Percentiles rank a stretch among this genome's conserved stretches.
phyloP scores from a whole-genome alignment of 441 rosid species.

The Erysimum cheiri region DNA sequence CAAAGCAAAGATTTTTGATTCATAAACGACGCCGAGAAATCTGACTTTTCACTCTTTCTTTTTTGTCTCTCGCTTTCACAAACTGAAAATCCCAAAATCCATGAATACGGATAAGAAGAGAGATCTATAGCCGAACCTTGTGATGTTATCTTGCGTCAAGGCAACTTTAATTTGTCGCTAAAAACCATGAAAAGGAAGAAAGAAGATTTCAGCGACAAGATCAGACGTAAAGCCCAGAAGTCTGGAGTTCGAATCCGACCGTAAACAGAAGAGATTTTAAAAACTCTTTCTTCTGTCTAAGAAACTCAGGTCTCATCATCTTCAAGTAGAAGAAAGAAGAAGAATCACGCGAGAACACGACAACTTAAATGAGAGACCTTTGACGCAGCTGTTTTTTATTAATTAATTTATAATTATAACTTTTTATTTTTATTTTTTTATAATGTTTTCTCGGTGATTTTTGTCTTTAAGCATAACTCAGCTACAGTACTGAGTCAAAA shows the following conservation, averaged over 20 bases:
- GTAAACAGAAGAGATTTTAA: constrained; percentile 27
- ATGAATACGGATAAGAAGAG: constrained; percentile 3
- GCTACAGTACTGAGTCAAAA: constrained; percentile 6
- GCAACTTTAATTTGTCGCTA: constrained; percentile 59
- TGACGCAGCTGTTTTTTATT: constrained; percentile 39
- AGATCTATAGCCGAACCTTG: constrained; percentile 48
- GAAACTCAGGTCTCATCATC: constrained; percentile 51
- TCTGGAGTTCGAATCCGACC: constrained; percentile 38
- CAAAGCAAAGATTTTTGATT: constrained; percentile 18
- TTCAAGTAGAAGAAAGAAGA: constrained; percentile 45
- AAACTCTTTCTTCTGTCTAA: constrained; percentile 39
- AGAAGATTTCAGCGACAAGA: constrained; percentile 39
- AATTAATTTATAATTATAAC: neutral
- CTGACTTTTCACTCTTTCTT: neutral
- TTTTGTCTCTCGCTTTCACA: constrained; percentile 2
- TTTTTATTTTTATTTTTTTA: neutral
- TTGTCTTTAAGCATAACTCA: constrained; percentile 44
- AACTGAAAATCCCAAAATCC: neutral
- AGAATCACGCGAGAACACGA: constrained; percentile 55
- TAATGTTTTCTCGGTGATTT: constrained; percentile 24
- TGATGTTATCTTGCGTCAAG: constrained; percentile 20
- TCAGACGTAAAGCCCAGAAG: constrained; percentile 31
- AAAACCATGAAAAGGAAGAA: constrained; percentile 41
- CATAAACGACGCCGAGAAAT: constrained; percentile 33
- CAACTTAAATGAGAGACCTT: constrained; percentile 60